A percentile compares a stretch with the other conserved stretches of the same genome.
These are phyloP conservation scores for Phytophthora pistaciae DNA, from an alignment of 352 stramenopile genomes.

Conservation along the genomic window DNA sequence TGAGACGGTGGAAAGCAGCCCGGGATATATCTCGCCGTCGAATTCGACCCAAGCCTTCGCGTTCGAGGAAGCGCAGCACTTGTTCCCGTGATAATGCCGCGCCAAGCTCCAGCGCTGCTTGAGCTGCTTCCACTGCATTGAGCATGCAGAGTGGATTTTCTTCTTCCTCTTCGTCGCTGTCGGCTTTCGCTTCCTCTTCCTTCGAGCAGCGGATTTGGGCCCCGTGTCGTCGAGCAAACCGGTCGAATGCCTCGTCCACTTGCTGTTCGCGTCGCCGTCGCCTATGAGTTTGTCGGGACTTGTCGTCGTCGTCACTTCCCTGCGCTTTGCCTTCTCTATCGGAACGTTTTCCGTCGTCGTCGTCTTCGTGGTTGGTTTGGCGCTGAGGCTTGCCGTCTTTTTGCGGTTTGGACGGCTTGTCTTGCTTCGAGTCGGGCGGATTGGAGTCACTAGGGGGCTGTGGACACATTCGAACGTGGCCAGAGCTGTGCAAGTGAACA, in stretches of 20 bases:
- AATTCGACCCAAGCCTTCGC: conserved; percentile 51
- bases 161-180: conserved; percentile 40
- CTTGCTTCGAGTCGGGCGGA: neutral
- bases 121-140: conserved; percentile 60
- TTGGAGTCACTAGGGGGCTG: conserved; percentile 17
- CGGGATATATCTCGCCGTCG: conserved; percentile 45
- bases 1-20: conserved; percentile 43
- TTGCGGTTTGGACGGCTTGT: neutral
- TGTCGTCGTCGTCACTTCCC: conserved; percentile 40
- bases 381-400: neutral
- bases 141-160: conserved; percentile 25
- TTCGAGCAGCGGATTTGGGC: neutral
- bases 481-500: conserved; percentile 76
- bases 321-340: conserved; percentile 39
- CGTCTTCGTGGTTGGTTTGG: conserved; percentile 1
- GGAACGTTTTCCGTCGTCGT: conserved; percentile 23
- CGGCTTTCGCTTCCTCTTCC: conserved; percentile 23
- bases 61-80: conserved; percentile 64
- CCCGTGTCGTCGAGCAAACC: conserved; percentile 29
- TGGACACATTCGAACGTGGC: conserved; percentile 74
- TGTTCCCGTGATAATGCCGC: conserved; percentile 67
- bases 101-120: conserved; percentile 79
- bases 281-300: conserved; percentile 8
- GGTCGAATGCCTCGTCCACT: conserved; percentile 37
- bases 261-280: conserved; percentile 28